phyloP scores from a whole-genome alignment of 2,329 filamentous ascomycete genomes.

The Didymellaceae sp. region DNA sequence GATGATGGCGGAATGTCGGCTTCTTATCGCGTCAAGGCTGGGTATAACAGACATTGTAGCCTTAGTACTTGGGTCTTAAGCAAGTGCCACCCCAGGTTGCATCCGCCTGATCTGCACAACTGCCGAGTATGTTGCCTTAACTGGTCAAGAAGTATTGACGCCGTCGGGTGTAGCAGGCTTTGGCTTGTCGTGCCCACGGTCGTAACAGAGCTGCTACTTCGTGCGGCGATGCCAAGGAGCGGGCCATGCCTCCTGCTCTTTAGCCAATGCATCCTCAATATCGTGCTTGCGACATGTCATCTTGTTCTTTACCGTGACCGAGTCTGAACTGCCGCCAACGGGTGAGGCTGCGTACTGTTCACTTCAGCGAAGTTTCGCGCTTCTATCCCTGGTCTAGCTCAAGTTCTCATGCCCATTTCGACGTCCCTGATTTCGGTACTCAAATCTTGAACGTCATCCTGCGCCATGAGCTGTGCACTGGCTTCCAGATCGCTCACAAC shows the following conservation, averaged over 20 bases:
- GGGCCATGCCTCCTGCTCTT: neutral
- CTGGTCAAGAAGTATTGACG: neutral
- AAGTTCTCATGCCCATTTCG: conserved; percentile 46
- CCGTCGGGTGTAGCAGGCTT: neutral
- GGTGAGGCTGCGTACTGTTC: neutral
- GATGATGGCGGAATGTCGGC: conserved; percentile 23
- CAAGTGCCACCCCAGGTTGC: neutral
- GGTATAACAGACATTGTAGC: neutral
- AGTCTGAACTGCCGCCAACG: neutral
- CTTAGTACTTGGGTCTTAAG: neutral
- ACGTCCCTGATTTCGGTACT: conserved; percentile 44
- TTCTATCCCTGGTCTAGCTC: conserved; percentile 8
- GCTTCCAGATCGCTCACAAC: conserved; percentile 65
- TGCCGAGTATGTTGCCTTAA: neutral
- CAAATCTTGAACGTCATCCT: conserved; percentile 46
- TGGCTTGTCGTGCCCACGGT: neutral
- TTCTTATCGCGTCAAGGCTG: conserved; percentile 10
- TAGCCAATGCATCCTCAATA: neutral
- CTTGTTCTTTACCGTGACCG: neutral
- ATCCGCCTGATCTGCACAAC: neutral
- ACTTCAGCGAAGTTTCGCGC: neutral
- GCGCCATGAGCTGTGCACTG: conserved; percentile 51
- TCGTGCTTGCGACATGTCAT: neutral
- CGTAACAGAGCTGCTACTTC: neutral
- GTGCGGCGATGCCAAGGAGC: neutral